Evolutionary conservation across 2,329 filamentous ascomycete species (phyloP).

Genomic region (Trichoderma koningiopsis): DNA sequence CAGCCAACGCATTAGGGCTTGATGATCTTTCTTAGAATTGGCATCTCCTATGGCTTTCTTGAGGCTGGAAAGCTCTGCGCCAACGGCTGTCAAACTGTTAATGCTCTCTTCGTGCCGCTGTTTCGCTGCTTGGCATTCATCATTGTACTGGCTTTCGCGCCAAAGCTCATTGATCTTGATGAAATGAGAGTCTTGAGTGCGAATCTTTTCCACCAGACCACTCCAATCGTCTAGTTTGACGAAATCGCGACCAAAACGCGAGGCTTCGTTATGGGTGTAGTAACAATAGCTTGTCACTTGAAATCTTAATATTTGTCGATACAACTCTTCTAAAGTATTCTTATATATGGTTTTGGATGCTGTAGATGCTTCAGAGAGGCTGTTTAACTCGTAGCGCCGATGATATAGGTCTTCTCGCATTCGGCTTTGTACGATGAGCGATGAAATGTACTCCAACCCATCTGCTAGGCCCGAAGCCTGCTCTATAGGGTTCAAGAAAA

Average conservation of each 20-base stretch:
- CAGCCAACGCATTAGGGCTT: neutral
- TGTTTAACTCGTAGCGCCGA: neutral
- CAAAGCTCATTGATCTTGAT: neutral
- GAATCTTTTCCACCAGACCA: neutral
- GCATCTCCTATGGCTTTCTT: neutral
- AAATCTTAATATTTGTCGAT: conserved; percentile 1
- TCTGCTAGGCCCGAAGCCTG: conserved; percentile 4
- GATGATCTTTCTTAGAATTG: neutral
- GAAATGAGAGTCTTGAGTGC: neutral
- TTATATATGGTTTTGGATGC: neutral
- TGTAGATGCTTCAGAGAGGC: no score
- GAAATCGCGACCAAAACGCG: neutral
- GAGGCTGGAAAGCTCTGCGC: neutral
- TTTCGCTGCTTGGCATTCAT: neutral
- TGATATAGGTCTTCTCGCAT: conserved; percentile 15
- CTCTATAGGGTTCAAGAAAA: neutral
- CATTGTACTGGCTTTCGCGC: conserved; percentile 1
- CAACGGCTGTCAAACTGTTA: neutral
- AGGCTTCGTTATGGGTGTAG: neutral
- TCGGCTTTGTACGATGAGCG: neutral
- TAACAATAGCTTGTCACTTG: conserved; percentile 11
- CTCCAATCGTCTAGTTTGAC: neutral
- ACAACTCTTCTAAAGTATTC: neutral
- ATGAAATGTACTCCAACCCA: conserved; percentile 3
- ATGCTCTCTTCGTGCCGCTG: neutral